Conservation (phyloP, 768 basidiomycete genomes). For the Lactarius akahatsu region DNA sequence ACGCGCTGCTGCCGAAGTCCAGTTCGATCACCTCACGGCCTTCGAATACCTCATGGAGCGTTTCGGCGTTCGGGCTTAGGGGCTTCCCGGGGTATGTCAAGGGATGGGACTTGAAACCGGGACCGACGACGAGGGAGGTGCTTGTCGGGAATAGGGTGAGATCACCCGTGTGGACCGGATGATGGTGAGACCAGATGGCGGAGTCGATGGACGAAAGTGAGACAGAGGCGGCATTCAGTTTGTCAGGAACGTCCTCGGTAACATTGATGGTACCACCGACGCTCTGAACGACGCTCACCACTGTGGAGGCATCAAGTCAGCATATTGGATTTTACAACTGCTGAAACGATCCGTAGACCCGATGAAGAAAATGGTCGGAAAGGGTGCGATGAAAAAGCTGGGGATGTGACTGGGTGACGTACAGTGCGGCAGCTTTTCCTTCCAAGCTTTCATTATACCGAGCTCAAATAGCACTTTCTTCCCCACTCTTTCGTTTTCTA, state of each 20-base stretch:
- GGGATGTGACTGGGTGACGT: neutral
- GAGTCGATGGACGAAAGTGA: neutral
- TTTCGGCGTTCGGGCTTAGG: neutral
- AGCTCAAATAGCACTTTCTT: constrained; percentile 3
- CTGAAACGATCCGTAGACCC: neutral
- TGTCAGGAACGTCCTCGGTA: neutral
- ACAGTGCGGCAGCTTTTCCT: neutral
- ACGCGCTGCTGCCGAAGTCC: neutral
- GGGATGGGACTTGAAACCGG: constrained; percentile 1
- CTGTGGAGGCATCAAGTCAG: neutral
- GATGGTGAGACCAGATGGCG: constrained; percentile 9
- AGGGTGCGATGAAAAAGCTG: neutral
- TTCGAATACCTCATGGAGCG: neutral
- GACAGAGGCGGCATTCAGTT: neutral
- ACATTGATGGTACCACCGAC: neutral
- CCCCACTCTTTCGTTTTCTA: constrained; percentile 1
- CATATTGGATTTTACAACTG: neutral
- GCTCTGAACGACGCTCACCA: neutral
- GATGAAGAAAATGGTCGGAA: neutral
- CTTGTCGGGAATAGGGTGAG: neutral
- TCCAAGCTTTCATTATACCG: constrained; percentile 6
- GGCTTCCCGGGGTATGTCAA: neutral
- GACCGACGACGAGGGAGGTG: constrained; percentile 4
- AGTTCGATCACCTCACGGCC: neutral
- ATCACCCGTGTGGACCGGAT: constrained; percentile 1